Evolutionary conservation across 139 green algal genomes (phyloP).

Genomic region (Auxenochlorella protothecoides): DNA sequence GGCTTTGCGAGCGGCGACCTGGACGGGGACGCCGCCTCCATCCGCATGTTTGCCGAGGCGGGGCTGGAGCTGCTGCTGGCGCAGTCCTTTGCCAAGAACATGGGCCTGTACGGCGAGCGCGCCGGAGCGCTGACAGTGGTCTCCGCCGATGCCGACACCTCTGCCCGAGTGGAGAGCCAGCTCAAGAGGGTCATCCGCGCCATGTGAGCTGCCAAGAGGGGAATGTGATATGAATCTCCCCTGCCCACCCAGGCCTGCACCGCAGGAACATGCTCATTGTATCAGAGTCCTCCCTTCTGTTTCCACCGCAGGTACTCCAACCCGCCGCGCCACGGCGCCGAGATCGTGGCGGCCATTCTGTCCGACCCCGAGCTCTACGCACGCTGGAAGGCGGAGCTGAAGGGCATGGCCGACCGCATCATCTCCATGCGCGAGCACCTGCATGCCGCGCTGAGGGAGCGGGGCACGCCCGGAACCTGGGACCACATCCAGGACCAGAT

Average conservation of each 20-base stretch:
- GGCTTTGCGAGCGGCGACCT: constrained; percentile 75
- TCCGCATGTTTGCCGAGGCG: constrained; percentile 75
- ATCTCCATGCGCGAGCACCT: constrained; percentile 73
- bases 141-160: constrained; percentile 35
- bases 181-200: constrained; percentile 77
- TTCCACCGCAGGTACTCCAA: constrained; percentile 36
- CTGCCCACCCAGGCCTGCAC: no score
- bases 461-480: constrained; percentile 71
- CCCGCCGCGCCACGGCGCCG: constrained; percentile 62
- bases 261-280: no score
- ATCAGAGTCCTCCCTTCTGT: no score
- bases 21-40: constrained; percentile 78
- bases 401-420: constrained; percentile 89
- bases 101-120: constrained; percentile 92
- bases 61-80: constrained; percentile 80
- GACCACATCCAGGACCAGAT: constrained; percentile 78
- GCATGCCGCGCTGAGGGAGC: constrained; percentile 50
- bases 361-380: constrained; percentile 61
- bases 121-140: constrained; percentile 83
- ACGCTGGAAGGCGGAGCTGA: constrained; percentile 90
- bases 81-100: constrained; percentile 92
- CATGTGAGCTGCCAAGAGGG: constrained; percentile 11
- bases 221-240: no score
- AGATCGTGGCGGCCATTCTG: constrained; percentile 81
- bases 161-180: constrained; percentile 66